phyloP scores from a whole-genome alignment of 768 basidiomycete genomes.

The Gyrodon lividus region DNA sequence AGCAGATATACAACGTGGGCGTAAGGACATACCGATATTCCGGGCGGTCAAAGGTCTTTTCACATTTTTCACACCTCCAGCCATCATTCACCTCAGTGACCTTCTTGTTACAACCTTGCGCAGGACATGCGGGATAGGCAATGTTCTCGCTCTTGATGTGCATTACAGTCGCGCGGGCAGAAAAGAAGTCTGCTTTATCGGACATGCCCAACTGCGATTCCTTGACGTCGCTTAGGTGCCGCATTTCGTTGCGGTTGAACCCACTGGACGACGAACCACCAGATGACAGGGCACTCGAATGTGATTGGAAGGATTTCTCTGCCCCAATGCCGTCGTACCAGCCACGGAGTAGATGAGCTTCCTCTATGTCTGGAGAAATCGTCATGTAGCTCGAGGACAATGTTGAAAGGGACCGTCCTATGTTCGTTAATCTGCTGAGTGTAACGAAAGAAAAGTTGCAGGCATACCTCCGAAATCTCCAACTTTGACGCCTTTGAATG shows the following conservation, averaged over 20 bases:
- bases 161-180: conserved; percentile 77
- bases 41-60: conserved; percentile 64
- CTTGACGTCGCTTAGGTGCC: conserved; percentile 75
- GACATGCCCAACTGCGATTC: conserved; percentile 70
- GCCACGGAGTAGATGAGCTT: conserved; percentile 81
- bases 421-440: conserved; percentile 6
- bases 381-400: conserved; percentile 76
- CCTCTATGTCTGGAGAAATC: conserved; percentile 90
- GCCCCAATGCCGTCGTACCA: conserved; percentile 85
- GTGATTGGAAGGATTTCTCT: conserved; percentile 65
- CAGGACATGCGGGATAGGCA: conserved; percentile 86
- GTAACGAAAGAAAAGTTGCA: neutral
- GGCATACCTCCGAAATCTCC: conserved; percentile 81
- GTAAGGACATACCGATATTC: conserved; percentile 66
- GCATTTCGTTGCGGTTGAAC: conserved; percentile 73
- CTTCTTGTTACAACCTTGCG: conserved; percentile 85
- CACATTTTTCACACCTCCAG: conserved; percentile 97
- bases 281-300: conserved; percentile 44
- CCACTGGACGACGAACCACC: conserved; percentile 39
- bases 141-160: conserved; percentile 83
- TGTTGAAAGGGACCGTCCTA: conserved; percentile 85
- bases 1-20: neutral
- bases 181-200: conserved; percentile 81
- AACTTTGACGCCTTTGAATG: conserved; percentile 92
- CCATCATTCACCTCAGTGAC: conserved; percentile 62